phyloP scores from a whole-genome alignment of 371 early-diverging fungal species.

The Cokeromyces recurvatus region DNA sequence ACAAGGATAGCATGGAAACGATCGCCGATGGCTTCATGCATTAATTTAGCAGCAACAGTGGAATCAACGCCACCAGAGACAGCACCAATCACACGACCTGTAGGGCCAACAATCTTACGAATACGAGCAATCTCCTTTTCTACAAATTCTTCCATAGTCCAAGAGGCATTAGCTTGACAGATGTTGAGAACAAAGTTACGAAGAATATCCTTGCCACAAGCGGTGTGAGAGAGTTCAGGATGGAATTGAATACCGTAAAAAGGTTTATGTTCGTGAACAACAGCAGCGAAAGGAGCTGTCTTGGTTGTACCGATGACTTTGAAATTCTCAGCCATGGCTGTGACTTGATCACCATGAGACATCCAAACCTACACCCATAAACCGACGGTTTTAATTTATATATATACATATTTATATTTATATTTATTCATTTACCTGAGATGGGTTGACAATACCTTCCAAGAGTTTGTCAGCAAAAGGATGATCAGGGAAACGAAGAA shows the following conservation, averaged over 20 bases:
- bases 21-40: slow-evolving; percentile 96
- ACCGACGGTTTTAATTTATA: not conserved
- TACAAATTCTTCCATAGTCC: slow-evolving; percentile 96
- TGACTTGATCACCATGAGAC: slow-evolving; percentile 96
- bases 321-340: slow-evolving; percentile 79
- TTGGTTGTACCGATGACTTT: slow-evolving; percentile 78
- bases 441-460: slow-evolving; percentile 64
- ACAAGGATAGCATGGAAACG: slow-evolving; percentile 97
- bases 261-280: slow-evolving; percentile 70
- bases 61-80: slow-evolving; percentile 96
- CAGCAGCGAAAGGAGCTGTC: slow-evolving; percentile 88
- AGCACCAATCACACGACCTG: slow-evolving; percentile 93
- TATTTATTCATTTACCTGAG: slow-evolving; percentile 43
- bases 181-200: slow-evolving; percentile 90
- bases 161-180: slow-evolving; percentile 78
- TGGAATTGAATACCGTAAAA: slow-evolving; percentile 97
- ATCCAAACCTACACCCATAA: slow-evolving; percentile 93
- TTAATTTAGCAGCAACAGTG: slow-evolving; percentile 94
- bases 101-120: slow-evolving; percentile 84
- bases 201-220: slow-evolving; percentile 78
- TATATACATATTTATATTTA: no score
- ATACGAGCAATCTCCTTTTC: slow-evolving; percentile 96
- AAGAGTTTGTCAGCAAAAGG: slow-evolving; percentile 70
- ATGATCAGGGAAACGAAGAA: slow-evolving; percentile 57
- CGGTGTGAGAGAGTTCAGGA: slow-evolving; percentile 96